Base-by-base conservation (phyloP, 805 yeast genomes). In the Lipomyces lipofer region DNA sequence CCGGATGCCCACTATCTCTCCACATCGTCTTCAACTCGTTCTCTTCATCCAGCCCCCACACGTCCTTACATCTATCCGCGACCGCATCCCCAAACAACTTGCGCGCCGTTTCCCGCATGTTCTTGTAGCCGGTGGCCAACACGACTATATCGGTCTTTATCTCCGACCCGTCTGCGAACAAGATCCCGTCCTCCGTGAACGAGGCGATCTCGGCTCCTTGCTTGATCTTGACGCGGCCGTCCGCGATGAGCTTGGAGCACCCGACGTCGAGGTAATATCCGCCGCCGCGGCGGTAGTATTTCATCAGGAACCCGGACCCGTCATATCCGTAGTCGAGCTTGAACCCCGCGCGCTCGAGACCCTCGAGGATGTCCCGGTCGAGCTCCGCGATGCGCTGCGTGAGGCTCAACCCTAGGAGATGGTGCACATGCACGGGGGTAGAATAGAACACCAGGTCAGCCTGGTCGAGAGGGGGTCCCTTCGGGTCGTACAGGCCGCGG, bases 241-340 rank as follows among this genome's bases (percentile, higher is more conserved):
- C 73, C 33, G 66, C 65, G 52, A 75, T 73, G 54, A 73, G 62
- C 39, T 67, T 69, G 33, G 77, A 71, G 54, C 75, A 71, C 4
- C 78, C 78, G 44, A 73, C 77, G 54, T 75, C 78, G 47, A 75
- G 73, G 61, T 75, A 75, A 56, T 75, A 75, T 32, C 78, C 78
- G 1, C 78, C 76, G 29, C 77, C 78, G 62, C 73, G 69, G 48
- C 76, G 66, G 56, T 63, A 66, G 55, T 72, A 73, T 43, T 72
- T 64, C 7, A 75, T 74, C 53, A 71, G 69, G 44, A 74, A 56
- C 3, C 78, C 78, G 21, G 77, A 71, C 25, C 71, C 74, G 29
- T 75, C 76, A 64, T 69, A 70, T 17, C 78, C 78, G 28, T 70
- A 67, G 60, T 73, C 75, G 12, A 73, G 62, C 56, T 73, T 68